Percentiles rank a stretch among this genome's conserved stretches.
Conservation (phyloP, 202 grass and related monocot species). For the Bolboschoenoplectus hybrid region DNA sequence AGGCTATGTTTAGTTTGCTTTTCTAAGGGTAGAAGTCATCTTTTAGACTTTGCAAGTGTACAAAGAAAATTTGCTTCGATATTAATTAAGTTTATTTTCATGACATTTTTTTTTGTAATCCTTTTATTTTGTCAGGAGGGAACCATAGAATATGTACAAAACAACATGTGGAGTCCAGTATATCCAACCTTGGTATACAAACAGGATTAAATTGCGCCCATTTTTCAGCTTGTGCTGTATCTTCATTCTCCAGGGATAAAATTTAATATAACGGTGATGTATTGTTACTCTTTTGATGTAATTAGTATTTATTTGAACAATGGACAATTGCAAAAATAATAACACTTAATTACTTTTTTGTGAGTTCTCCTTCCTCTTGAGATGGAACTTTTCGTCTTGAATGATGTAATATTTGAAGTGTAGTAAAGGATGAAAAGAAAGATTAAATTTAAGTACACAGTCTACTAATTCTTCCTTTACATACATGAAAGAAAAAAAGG, state of each 20-base stretch:
- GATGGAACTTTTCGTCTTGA: not conserved
- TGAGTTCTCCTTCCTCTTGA: not conserved
- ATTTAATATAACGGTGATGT: not conserved
- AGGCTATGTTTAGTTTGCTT: not conserved
- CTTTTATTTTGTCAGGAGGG: slow-evolving; percentile 61
- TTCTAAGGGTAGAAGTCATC: not conserved
- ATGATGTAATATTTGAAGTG: slow-evolving; percentile 10
- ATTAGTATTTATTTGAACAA: slow-evolving; percentile 29
- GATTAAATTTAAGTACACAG: not conserved
- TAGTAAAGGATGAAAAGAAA: not conserved
- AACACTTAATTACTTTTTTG: not conserved
- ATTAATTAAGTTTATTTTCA: not conserved
- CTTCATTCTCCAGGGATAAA: slow-evolving; percentile 6
- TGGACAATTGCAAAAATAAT: not conserved
- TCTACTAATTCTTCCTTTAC: not conserved
- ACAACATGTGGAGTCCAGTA: slow-evolving; percentile 84
- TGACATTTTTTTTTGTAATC: not conserved
- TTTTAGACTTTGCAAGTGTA: not conserved
- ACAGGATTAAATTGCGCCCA: slow-evolving; percentile 48
- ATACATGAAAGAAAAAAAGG: not conserved
- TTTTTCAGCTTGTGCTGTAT: not conserved
- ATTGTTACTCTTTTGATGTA: not conserved
- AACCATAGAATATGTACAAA: slow-evolving; percentile 70
- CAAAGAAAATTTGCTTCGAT: not conserved
- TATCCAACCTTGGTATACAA: slow-evolving; percentile 97